Evolutionary conservation across 306 rosid genomes (phyloP), one percentile per base, ranked within the genome.

Genomic region (Canavalia gladiata): DNA sequence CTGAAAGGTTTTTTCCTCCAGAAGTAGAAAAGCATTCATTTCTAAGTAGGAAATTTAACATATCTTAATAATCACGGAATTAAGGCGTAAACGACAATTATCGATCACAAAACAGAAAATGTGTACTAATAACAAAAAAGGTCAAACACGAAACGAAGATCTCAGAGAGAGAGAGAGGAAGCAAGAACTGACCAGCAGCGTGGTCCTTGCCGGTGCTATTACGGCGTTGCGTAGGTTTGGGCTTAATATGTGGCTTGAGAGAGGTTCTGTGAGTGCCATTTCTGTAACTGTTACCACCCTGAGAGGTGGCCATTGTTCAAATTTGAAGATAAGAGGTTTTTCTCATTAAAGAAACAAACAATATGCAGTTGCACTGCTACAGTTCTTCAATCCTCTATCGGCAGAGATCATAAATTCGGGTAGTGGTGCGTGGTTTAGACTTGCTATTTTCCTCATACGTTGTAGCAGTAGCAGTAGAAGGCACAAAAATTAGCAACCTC

Each of bases 181-280:
- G 49, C 46, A 42, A 12, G 55, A 49, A 92, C 86, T 64, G 5
- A 96, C 98, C 95, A 77, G 94, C 86, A 37, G 87, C 58, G 77
- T 88, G 91, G 79, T 90, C 93, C 85, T 91, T 95, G 70, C 89
- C 92, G 35, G 97, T 85, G 86, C 90, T 87, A 70, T 79, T 96
- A 39, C 99, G 98, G 77, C 98, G 97, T 63, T 88, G 91, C 69
- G 83, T 74, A 80, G 91, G 82, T 85, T 92, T 96, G 6, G 97
- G 87, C 85, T 96, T 96, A 58, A 83, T 82, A 28, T 85, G 67
- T 86, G 86, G 85, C 77, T 81, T 92, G 10, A 84, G 82, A 55
- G 97, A 90, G 82, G 75, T 87, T 78, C 93, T 91, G 55, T 90
- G 87, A 50, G 45, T 46, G 6, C 88, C 75, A 8, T 88, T 90